These are phyloP conservation scores for Leucocoprinus leucothites DNA, from an alignment of 768 basidiomycete genomes.

Conservation along the genomic window DNA sequence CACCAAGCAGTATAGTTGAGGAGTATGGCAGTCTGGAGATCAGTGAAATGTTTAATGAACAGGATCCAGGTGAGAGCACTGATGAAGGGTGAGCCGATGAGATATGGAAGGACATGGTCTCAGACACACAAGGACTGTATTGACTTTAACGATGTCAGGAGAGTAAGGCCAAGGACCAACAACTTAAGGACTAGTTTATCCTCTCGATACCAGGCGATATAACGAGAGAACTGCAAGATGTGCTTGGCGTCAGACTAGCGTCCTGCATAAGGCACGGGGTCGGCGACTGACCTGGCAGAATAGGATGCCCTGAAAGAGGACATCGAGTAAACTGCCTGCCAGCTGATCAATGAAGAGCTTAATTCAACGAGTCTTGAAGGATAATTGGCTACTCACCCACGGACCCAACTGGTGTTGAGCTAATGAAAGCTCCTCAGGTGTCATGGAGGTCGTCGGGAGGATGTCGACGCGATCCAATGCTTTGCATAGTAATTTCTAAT, in stretches of 20 bases:
- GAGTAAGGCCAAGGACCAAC: slow-evolving; percentile 20
- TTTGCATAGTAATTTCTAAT: too few species aligned
- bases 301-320: slow-evolving; percentile 28
- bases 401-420: slow-evolving; percentile 28
- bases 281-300: slow-evolving; percentile 25
- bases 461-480: too few species aligned
- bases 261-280: too few species aligned
- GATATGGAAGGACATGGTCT: background rate
- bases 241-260: too few species aligned
- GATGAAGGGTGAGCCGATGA: background rate
- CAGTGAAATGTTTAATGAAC: slow-evolving; percentile 24
- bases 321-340: slow-evolving; percentile 25
- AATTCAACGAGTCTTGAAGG: background rate
- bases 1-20: slow-evolving; percentile 31
- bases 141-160: slow-evolving; percentile 27
- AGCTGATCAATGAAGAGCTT: slow-evolving; percentile 18
- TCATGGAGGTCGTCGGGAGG: slow-evolving; percentile 16
- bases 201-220: slow-evolving; percentile 21
- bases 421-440: slow-evolving; percentile 20
- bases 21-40: slow-evolving; percentile 24
- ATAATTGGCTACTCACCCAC: slow-evolving; percentile 21
- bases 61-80: slow-evolving; percentile 30
- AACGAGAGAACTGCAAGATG: slow-evolving; percentile 23
- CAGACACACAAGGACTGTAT: slow-evolving; percentile 28
- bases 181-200: slow-evolving; percentile 20